phyloP scores from a whole-genome alignment of 2,329 filamentous ascomycete species.

The Fusarium continuum region DNA sequence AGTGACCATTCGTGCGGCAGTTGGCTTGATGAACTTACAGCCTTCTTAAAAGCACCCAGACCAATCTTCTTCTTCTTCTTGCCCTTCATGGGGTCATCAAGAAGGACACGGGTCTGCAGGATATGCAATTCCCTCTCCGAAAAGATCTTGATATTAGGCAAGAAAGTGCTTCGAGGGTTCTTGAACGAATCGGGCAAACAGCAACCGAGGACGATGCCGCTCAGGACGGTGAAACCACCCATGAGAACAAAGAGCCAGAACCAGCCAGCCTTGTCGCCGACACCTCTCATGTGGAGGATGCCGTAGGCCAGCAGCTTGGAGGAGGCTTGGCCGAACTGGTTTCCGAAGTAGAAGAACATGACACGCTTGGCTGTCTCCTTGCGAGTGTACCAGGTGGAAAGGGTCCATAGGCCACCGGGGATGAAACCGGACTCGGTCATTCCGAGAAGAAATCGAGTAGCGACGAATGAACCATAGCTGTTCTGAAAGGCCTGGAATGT shows the following conservation, averaged over 20 bases:
- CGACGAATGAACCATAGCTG: constrained; percentile 57
- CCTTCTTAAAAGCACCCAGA: constrained; percentile 54
- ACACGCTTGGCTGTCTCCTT: constrained; percentile 62
- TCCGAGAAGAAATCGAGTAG: constrained; percentile 61
- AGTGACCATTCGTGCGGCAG: not conserved
- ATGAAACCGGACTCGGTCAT: constrained; percentile 65
- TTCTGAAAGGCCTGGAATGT: constrained; percentile 64
- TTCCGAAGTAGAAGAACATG: constrained; percentile 65
- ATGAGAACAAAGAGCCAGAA: constrained; percentile 65
- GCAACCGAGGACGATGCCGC: constrained; percentile 54
- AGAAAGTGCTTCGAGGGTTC: constrained; percentile 54
- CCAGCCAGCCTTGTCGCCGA: constrained; percentile 61
- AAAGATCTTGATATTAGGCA: constrained; percentile 50
- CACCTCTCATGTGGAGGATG: constrained; percentile 60
- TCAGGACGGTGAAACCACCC: constrained; percentile 60
- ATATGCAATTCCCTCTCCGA: constrained; percentile 54
- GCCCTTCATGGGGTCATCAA: constrained; percentile 57
- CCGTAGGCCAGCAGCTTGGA: constrained; percentile 54
- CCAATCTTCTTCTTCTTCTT: constrained; percentile 60
- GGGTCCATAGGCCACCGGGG: constrained; percentile 59
- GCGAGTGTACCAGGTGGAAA: constrained; percentile 65
- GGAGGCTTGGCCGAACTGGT: constrained; percentile 57
- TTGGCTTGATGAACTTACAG: constrained; percentile 42
- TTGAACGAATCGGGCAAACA: constrained; percentile 57
- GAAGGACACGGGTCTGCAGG: constrained; percentile 51